Conservation (phyloP, 306 rosid species). For the Pyrus pyrifolia region DNA sequence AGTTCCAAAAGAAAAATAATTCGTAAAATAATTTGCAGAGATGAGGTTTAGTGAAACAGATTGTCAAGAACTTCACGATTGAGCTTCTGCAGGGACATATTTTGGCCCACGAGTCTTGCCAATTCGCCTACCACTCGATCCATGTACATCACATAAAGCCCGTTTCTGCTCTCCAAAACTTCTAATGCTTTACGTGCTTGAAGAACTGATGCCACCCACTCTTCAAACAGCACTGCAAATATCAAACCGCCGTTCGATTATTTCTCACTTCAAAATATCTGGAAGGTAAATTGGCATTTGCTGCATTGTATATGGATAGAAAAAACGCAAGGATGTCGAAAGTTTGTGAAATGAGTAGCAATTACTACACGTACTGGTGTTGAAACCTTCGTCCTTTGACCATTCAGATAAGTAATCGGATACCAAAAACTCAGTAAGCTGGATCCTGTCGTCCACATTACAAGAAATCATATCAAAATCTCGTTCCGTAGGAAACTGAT, state of each 20-base stretch:
- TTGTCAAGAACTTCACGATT: slow-evolving; percentile 45
- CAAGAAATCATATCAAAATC: neutral
- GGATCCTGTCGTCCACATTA: slow-evolving; percentile 55
- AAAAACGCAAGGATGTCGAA: neutral
- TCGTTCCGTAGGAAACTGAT: neutral
- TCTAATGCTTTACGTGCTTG: slow-evolving; percentile 64
- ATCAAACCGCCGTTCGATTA: slow-evolving; percentile 5
- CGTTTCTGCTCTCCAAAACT: slow-evolving; percentile 83
- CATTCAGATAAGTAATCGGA: slow-evolving; percentile 62
- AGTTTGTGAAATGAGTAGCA: slow-evolving; percentile 2
- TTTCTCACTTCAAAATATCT: slow-evolving; percentile 3
- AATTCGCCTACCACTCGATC: slow-evolving; percentile 71
- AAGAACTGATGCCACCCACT: slow-evolving; percentile 68
- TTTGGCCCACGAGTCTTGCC: slow-evolving; percentile 46
- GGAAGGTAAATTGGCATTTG: neutral
- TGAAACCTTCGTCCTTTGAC: slow-evolving; percentile 61
- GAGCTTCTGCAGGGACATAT: slow-evolving; percentile 44
- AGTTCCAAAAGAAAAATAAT: neutral
- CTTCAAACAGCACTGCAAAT: slow-evolving; percentile 65
- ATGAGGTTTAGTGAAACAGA: slow-evolving; percentile 34
- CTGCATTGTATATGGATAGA: neutral
- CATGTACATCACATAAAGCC: slow-evolving; percentile 67
- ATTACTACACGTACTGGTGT: slow-evolving; percentile 39
- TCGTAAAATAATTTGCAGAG: neutral
- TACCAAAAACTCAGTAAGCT: slow-evolving; percentile 73